Conservation (phyloP, 495 filamentous ascomycete genomes). For the Neurospora sp. region DNA sequence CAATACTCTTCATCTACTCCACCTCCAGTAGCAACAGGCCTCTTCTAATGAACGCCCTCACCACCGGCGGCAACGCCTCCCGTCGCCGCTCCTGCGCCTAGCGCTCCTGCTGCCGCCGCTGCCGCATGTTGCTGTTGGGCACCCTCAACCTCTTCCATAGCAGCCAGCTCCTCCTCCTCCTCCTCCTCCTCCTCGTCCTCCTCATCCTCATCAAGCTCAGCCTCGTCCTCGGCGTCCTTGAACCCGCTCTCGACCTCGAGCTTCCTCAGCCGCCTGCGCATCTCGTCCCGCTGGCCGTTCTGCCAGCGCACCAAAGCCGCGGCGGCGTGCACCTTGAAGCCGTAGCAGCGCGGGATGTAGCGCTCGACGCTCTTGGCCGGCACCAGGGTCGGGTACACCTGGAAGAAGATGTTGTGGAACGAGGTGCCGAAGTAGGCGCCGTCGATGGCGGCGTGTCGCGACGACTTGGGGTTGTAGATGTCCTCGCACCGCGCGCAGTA, state of each 20-base stretch:
- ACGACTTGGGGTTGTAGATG: conserved; percentile 97
- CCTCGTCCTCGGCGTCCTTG: conserved; percentile 40
- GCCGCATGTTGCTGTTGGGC: background rate
- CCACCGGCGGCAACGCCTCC: background rate
- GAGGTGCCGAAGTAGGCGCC: conserved; percentile 96
- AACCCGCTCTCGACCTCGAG: conserved; percentile 51
- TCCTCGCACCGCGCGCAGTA: conserved; percentile 97
- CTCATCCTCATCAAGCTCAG: conserved; percentile 29
- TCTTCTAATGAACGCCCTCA: background rate
- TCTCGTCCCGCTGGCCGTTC: conserved; percentile 63
- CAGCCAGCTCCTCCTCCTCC: conserved; percentile 7
- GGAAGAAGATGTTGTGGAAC: conserved; percentile 98
- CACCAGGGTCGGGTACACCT: conserved; percentile 85
- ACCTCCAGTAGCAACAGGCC: background rate
- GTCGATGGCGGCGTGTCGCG: conserved; percentile 87
- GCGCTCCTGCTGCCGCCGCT: background rate
- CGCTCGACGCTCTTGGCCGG: conserved; percentile 76
- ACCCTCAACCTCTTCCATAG: background rate
- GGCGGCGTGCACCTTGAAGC: conserved; percentile 86
- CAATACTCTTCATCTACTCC: background rate
- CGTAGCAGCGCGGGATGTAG: conserved; percentile 83
- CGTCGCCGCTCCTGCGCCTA: background rate
- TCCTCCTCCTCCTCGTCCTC: conserved; percentile 20
- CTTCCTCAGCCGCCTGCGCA: conserved; percentile 56
- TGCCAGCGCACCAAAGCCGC: conserved; percentile 91